These are phyloP conservation scores for Calamus simplicifolius DNA, from an alignment of 176 grass and related monocot species.

Conservation along the genomic window DNA sequence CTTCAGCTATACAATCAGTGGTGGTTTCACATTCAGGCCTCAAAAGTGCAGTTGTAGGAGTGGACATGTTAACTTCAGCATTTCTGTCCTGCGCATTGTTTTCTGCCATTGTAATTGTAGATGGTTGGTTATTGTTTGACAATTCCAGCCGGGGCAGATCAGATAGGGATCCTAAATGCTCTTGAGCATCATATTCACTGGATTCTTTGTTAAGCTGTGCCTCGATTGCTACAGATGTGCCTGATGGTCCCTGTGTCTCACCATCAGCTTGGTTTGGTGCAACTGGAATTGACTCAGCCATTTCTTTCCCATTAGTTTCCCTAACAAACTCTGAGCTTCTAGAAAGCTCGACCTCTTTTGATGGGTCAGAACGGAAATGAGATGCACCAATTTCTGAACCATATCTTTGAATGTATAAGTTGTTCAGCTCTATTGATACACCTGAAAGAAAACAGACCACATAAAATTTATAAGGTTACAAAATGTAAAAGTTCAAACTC, in stretches of 20 bases:
- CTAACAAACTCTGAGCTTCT: conserved; percentile 5
- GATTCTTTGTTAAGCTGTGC: conserved; percentile 14
- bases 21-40: no score
- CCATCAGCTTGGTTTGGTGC: not conserved
- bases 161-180: conserved; percentile 8
- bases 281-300: not conserved
- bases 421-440: conserved; percentile 50
- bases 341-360: not conserved
- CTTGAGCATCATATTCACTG: conserved; percentile 20
- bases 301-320: conserved; percentile 17
- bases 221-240: conserved; percentile 15
- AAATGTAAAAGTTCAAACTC: not conserved
- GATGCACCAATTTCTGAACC: conserved; percentile 15
- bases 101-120: conserved; percentile 11
- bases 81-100: not conserved
- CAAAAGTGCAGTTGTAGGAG: conserved; percentile 15
- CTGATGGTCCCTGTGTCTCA: conserved; percentile 7
- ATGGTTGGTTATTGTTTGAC: conserved; percentile 16
- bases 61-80: conserved; percentile 13
- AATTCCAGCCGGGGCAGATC: conserved; percentile 8
- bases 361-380: not conserved
- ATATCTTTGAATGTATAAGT: conserved; percentile 36
- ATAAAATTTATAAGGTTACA: not conserved
- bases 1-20: not conserved
- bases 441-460: conserved; percentile 38